Evolutionary conservation across 2,329 filamentous ascomycete species (phyloP).

Genomic region (Ophiocordyceps camponoti-leonardi): DNA sequence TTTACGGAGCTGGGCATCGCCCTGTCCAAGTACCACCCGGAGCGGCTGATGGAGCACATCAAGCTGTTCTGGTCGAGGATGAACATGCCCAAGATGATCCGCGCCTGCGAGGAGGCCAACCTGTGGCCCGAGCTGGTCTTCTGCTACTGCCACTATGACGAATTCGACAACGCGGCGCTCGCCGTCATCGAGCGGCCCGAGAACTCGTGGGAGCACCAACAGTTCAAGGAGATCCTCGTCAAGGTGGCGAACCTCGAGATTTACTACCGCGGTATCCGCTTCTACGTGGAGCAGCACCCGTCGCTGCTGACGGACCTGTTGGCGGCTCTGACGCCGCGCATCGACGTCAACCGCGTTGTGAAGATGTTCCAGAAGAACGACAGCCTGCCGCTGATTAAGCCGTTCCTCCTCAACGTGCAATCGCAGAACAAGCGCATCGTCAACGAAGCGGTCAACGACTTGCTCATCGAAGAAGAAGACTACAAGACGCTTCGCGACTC

Average conservation of each 20-base stretch:
- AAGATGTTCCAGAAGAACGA: constrained; percentile 98
- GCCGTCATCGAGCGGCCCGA: constrained; percentile 96
- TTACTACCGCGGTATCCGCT: constrained; percentile 93
- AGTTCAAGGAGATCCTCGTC: constrained; percentile 96
- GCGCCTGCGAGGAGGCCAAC: constrained; percentile 82
- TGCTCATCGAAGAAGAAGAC: constrained; percentile 96
- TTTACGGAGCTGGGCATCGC: constrained; percentile 90
- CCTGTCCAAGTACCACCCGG: constrained; percentile 85
- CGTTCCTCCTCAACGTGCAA: constrained; percentile 93
- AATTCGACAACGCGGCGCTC: constrained; percentile 91
- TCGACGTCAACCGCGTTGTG: constrained; percentile 98
- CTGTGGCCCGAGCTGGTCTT: constrained; percentile 97
- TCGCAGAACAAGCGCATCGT: constrained; percentile 95
- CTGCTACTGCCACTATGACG: constrained; percentile 95
- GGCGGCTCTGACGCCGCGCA: constrained; percentile 76
- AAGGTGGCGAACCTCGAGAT: constrained; percentile 98
- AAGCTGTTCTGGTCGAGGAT: constrained; percentile 97
- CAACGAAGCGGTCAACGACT: constrained; percentile 94
- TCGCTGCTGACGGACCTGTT: constrained; percentile 90
- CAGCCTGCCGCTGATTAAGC: constrained; percentile 95
- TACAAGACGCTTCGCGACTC: constrained; percentile 97
- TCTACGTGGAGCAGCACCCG: constrained; percentile 94
- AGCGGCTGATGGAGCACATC: constrained; percentile 93
- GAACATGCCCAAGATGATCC: constrained; percentile 95
- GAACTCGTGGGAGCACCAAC: constrained; percentile 98